Evolutionary conservation across 305 asterid genomes (phyloP).

Genomic region (Plantago coronopus): DNA sequence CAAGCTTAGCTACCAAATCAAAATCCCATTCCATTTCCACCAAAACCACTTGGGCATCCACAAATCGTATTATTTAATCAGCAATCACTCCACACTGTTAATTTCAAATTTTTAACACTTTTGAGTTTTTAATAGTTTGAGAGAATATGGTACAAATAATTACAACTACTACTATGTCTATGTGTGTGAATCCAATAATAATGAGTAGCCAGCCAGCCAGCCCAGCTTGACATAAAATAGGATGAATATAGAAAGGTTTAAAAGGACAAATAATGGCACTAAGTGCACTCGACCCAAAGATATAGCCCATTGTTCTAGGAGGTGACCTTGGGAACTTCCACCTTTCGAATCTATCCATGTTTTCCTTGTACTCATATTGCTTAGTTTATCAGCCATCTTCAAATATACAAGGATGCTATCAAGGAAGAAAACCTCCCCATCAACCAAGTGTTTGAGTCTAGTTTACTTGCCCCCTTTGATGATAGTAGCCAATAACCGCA

Average conservation of each 20-base stretch:
- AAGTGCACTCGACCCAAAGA: constrained; percentile 3
- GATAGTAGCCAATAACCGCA: too few species aligned
- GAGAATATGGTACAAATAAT: constrained; percentile 30
- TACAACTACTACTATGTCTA: too few species aligned
- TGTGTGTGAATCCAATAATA: constrained; percentile 18
- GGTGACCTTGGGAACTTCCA: constrained; percentile 48
- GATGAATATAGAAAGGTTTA: constrained; percentile 22
- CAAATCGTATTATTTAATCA: constrained; percentile 6
- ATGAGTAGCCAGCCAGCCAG: too few species aligned
- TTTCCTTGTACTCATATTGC: constrained; percentile 7
- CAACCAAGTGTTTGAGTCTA: too few species aligned
- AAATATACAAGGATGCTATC: too few species aligned
- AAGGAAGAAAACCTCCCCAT: too few species aligned
- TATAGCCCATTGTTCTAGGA: constrained; percentile 43
- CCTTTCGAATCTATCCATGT: constrained; percentile 40
- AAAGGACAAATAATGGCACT: constrained; percentile 5
- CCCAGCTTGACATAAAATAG: too few species aligned
- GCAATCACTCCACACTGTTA: too few species aligned
- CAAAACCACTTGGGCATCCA: constrained; percentile 26
- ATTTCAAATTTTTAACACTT: too few species aligned
- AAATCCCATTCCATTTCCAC: too few species aligned
- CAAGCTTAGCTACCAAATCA: constrained; percentile 29
- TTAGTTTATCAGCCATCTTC: neutral
- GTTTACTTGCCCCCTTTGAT: too few species aligned
- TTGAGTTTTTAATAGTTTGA: too few species aligned